Base-by-base conservation (phyloP, 2,329 filamentous ascomycete species). In the Hymenoscyphus linearis region DNA sequence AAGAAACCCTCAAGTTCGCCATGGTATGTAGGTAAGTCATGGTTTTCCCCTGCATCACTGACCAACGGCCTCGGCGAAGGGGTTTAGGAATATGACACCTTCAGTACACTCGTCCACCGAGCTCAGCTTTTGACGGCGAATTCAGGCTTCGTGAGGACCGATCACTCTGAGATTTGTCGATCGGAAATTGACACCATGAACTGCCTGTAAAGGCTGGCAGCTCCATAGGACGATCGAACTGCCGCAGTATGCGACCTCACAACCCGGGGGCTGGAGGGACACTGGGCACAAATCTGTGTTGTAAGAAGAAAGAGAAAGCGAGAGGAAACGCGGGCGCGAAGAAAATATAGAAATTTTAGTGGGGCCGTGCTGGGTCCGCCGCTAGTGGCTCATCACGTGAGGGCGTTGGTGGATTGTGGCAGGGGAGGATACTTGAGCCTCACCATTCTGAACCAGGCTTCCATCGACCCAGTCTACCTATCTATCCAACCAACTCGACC, bases 161-260 rank as follows among this genome's bases (percentile, higher is more conserved):
- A 79, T 95, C 84, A 72, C 76, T 96, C 88, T 96, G 76, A 90
- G 88, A 95, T 87, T 90, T 95, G 92, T 96, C 91, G 89, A 92
- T 90, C 86, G 88, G 89, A 93, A 80, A 91, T 89, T 86, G 83
- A 89, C 88, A 92, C 85, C 89, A 91, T 86, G 37, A 60, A 57
- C 37, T 66, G 65, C 64, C 67, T 54, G 59, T 70, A 58, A 70
- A 69, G 67, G 73, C 67, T 66, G 84, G 86, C 90, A 88, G 86
- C 87, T 92, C 89, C 89, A 87, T 91, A 74, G 76, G 79, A 68
- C 83, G 85, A 91, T 90, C 89, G 90, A 93, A 85, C 86, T 93
- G 90, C 85, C 82, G 73, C 85, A 89, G 83, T 78, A 83, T 82
- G 93, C 90, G 77, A 93, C 90, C 86, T 83, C 78, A 79, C 74